Conservation (phyloP, 2,329 filamentous ascomycete genomes). For the Teratosphaeriaceae sp. region DNA sequence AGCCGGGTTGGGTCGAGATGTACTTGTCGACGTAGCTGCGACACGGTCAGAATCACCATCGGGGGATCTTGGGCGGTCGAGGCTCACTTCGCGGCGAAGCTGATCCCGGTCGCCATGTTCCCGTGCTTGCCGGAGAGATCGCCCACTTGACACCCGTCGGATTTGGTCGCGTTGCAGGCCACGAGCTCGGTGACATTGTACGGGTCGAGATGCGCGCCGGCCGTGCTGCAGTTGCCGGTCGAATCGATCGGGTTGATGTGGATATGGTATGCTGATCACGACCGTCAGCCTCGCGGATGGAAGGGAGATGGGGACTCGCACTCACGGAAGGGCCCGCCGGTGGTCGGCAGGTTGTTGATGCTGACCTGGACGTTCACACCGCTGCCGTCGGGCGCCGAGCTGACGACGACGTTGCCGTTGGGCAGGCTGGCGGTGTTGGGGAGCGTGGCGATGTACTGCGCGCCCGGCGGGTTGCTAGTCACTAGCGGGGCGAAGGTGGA, state of each 20-base stretch:
- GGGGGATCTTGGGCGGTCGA: neutral
- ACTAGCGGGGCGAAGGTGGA: conserved; percentile 27
- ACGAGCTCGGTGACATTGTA: conserved; percentile 35
- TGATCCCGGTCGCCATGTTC: conserved; percentile 25
- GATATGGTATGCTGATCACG: conserved; percentile 37
- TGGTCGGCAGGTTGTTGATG: conserved; percentile 34
- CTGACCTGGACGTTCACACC: conserved; percentile 36
- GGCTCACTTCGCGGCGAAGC: conserved; percentile 25
- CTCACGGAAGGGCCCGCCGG: conserved; percentile 40
- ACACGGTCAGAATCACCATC: neutral
- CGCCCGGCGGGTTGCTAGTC: conserved; percentile 33
- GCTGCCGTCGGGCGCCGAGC: conserved; percentile 28
- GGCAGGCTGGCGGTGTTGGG: conserved; percentile 29
- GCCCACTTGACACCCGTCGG: conserved; percentile 38
- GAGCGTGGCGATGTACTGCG: conserved; percentile 33
- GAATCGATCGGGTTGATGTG: conserved; percentile 36
- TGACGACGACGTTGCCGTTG: conserved; percentile 30
- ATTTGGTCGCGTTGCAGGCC: conserved; percentile 30
- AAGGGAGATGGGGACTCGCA: neutral
- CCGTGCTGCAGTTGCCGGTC: conserved; percentile 38
- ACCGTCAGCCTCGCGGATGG: neutral
- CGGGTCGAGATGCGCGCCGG: conserved; percentile 38
- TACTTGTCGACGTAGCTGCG: conserved; percentile 45
- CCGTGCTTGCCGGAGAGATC: conserved; percentile 42
- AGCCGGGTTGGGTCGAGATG: conserved; percentile 37